Percentiles rank a stretch among this genome's conserved stretches.
Evolutionary conservation across 148 eudicot species (phyloP).

Genomic region (Chenopodium berlandieri): DNA sequence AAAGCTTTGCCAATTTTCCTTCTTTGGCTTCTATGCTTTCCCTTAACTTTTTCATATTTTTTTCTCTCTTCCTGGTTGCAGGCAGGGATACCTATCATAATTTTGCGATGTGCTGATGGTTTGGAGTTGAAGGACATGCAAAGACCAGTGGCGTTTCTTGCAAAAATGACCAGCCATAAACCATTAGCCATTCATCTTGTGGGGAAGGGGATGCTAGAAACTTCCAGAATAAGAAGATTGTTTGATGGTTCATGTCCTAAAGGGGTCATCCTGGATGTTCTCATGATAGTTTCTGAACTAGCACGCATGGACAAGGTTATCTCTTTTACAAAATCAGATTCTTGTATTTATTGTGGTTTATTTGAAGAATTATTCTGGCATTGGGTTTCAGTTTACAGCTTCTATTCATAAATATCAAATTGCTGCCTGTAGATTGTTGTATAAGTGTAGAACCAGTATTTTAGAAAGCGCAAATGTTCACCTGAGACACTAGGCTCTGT

Average conservation of each 20-base stretch:
- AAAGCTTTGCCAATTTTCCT: not conserved
- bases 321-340: conserved; percentile 4
- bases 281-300: conserved; percentile 87
- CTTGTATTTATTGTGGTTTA: not conserved
- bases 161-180: conserved; percentile 67
- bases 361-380: not conserved
- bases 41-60: not conserved
- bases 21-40: not conserved
- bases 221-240: conserved; percentile 63
- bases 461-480: not conserved
- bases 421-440: not conserved
- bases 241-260: conserved; percentile 66
- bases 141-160: conserved; percentile 83
- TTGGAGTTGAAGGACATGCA: conserved; percentile 73
- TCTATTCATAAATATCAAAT: not conserved
- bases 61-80: conserved; percentile 29
- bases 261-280: conserved; percentile 79
- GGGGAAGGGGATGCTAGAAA: conserved; percentile 75
- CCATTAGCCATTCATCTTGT: conserved; percentile 74
- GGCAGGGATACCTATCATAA: conserved; percentile 66
- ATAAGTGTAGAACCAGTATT: too few species aligned
- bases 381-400: not conserved
- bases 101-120: conserved; percentile 75
- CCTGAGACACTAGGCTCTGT: not conserved
- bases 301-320: conserved; percentile 98